Evolutionary conservation across 2,329 filamentous ascomycete genomes (phyloP), one percentile per base, ranked within the genome.

Genomic region (Arthrocladium fulminans): DNA sequence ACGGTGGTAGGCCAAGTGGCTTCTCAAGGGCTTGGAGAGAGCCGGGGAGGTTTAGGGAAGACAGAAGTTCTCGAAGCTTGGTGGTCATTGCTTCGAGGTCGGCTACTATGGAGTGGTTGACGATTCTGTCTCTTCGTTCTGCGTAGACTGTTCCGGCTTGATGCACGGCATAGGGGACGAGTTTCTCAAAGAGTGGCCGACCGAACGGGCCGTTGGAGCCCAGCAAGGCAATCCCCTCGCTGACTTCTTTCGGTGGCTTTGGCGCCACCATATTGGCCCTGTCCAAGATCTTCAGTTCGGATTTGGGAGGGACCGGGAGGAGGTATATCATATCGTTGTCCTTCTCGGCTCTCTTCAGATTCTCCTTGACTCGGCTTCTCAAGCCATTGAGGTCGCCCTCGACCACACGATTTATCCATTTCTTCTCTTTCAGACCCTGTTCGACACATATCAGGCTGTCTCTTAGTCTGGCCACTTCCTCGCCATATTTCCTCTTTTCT

Each of bases 241-340:
- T 80, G 1, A 98, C 79, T 61, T 97, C 86, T 17, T 83, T 82
- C 0, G 92, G 89, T 1, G 88, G 75, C 51, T 83, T 83, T 1
- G 86, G 73, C 12, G 81, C 71, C 0, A 94, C 90, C 90, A 98
- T 95, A 53, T 81, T 86, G 8, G 88, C 90, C 51, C 90, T 78
- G 51, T 94, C 88, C 4, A 98, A 77, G 2, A 83, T 79, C 64
- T 84, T 88, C 38, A 98, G 75, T 61, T 96, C 89, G 2, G 87
- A 80, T 60, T 96, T 96, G 9, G 88, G 80, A 2, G 90, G 88
- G 1, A 97, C 88, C 1, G 84, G 76, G 45, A 83, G 79, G 2
- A 97, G 72, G 63, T 96, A 98, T 13, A 98, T 96, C 58, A 94
- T 74, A 63, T 98, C 90, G 57, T 98, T 98, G 62, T 98, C 92